These are phyloP conservation scores for Cladorrhinum sp. DNA, from an alignment of 2,329 filamentous ascomycete species.

Conservation along the genomic window DNA sequence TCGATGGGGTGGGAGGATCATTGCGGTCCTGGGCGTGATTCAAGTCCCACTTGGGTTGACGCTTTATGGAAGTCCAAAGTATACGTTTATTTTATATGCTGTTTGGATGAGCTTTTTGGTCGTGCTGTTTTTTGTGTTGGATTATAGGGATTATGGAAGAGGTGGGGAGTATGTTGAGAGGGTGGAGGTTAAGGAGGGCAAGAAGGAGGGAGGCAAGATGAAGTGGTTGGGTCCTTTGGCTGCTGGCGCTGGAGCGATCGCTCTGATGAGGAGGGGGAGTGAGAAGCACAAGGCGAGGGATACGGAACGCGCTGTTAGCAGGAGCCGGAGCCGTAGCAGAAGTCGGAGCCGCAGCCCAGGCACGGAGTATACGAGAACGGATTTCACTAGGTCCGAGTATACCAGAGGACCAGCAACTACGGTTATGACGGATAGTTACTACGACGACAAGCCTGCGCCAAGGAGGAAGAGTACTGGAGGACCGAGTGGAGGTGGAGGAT, in stretches of 20 bases:
- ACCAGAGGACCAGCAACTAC: constrained; percentile 35
- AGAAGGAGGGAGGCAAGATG: constrained; percentile 4
- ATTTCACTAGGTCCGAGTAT: not conserved
- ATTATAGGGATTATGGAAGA: constrained; percentile 62
- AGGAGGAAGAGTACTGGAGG: constrained; percentile 30
- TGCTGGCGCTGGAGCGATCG: constrained; percentile 49
- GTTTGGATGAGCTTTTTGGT: constrained; percentile 73
- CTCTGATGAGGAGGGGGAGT: constrained; percentile 45
- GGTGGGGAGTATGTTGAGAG: constrained; percentile 51
- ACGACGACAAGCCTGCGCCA: constrained; percentile 61
- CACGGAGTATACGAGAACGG: constrained; percentile 21
- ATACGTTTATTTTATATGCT: constrained; percentile 81
- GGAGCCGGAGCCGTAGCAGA: constrained; percentile 40
- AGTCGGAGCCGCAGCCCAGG: constrained; percentile 37
- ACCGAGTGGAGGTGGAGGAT: constrained; percentile 46
- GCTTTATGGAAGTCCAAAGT: constrained; percentile 84
- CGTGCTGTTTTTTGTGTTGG: constrained; percentile 74
- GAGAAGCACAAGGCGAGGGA: constrained; percentile 39
- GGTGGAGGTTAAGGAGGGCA: not conserved
- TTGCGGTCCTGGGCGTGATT: constrained; percentile 76
- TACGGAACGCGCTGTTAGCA: constrained; percentile 40
- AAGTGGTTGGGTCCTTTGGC: constrained; percentile 53
- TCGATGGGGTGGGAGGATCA: constrained; percentile 78
- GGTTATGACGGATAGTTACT: constrained; percentile 57
- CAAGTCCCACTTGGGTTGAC: constrained; percentile 89